These are phyloP conservation scores for Phytomonas sp. DNA, from an alignment of 208 protist genomes.

Conservation along the genomic window DNA sequence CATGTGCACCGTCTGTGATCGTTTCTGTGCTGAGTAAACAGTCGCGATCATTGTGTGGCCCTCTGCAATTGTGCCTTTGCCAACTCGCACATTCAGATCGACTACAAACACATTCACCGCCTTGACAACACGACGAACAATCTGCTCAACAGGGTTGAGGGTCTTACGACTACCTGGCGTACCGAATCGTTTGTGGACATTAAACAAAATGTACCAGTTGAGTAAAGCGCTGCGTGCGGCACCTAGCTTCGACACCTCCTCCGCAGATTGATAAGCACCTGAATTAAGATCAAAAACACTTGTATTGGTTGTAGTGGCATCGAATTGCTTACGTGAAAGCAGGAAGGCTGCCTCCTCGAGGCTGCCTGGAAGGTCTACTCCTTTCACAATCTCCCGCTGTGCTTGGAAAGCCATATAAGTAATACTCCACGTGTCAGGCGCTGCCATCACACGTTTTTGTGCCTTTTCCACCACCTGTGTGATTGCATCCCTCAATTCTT, in stretches of 20 bases:
- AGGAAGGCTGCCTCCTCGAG: slow-evolving; percentile 78
- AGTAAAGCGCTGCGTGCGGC: slow-evolving; percentile 54
- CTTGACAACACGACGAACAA: slow-evolving; percentile 84
- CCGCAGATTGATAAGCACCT: slow-evolving; percentile 26
- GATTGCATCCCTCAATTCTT: slow-evolving; percentile 32
- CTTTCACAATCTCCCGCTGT: slow-evolving; percentile 74
- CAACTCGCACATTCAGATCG: slow-evolving; percentile 82
- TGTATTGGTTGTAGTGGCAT: slow-evolving; percentile 27
- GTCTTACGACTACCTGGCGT: slow-evolving; percentile 76
- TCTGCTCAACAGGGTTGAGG: slow-evolving; percentile 80
- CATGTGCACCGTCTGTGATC: slow-evolving; percentile 74
- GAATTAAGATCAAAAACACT: slow-evolving; percentile 43
- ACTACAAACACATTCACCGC: slow-evolving; percentile 87
- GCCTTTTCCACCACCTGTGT: slow-evolving; percentile 44
- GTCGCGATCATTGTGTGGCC: slow-evolving; percentile 90
- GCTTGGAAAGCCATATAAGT: slow-evolving; percentile 70
- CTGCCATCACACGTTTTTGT: slow-evolving; percentile 49
- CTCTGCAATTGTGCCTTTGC: slow-evolving; percentile 80
- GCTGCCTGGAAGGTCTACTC: slow-evolving; percentile 51
- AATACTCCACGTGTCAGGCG: slow-evolving; percentile 79
- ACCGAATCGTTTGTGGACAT: slow-evolving; percentile 81
- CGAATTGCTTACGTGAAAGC: slow-evolving; percentile 49
- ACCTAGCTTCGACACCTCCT: slow-evolving; percentile 16
- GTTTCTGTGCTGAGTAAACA: slow-evolving; percentile 82
- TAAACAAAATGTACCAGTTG: slow-evolving; percentile 69